Conservation (phyloP, 345 rosid species). For the Arabidopsis thaliana region DNA sequence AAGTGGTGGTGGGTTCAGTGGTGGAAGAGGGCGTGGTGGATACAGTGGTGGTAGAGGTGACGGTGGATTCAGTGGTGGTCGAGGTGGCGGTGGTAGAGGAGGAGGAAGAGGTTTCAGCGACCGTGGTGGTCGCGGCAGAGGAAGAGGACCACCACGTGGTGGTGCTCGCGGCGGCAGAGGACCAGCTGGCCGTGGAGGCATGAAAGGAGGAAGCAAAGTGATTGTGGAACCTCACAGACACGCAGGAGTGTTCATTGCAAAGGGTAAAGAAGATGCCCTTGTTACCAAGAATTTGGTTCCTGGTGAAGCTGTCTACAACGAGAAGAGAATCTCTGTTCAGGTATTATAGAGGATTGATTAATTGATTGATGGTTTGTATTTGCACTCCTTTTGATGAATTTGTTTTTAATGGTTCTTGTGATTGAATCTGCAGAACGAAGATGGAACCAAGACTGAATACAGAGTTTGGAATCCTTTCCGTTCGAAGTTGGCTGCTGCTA, state of each 20-base stretch:
- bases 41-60: no score
- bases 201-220: conserved; percentile 91
- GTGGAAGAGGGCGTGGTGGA: neutral
- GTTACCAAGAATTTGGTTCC: conserved; percentile 92
- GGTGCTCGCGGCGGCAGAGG: conserved; percentile 41
- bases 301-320: conserved; percentile 93
- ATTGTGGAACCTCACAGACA: conserved; percentile 91
- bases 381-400: neutral
- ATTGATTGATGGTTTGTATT: neutral
- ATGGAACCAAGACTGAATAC: conserved; percentile 91
- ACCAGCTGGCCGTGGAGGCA: conserved; percentile 63
- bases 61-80: conserved; percentile 19
- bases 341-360: conserved; percentile 38
- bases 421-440: conserved; percentile 65
- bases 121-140: conserved; percentile 48
- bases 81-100: conserved; percentile 48
- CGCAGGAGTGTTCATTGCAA: conserved; percentile 82
- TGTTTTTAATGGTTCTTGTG: neutral
- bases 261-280: conserved; percentile 94
- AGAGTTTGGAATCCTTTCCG: conserved; percentile 99
- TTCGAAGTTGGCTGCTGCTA: conserved; percentile 94
- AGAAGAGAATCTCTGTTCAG: conserved; percentile 91
- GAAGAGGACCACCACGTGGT: conserved; percentile 47
- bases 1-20: conserved; percentile 38
- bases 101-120: conserved; percentile 56